Base-by-base conservation (phyloP, 2,329 filamentous ascomycete genomes). In the Trichoderma citrinoviride region DNA sequence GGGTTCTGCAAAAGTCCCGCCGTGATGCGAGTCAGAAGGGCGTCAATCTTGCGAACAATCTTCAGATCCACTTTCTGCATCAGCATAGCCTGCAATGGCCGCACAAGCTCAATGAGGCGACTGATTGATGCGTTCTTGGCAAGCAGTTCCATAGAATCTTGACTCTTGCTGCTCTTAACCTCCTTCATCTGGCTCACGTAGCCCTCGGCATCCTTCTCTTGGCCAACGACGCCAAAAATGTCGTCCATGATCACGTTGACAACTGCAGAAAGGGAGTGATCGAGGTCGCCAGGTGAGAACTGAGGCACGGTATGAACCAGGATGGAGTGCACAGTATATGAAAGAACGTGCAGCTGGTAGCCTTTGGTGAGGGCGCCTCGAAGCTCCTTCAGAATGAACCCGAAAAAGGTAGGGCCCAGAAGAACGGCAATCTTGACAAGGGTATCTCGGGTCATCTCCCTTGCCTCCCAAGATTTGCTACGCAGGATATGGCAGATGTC, bases 121-220 rank as follows among this genome's bases (percentile, higher is more conserved):
- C 79, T 81, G 25, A 97, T 82, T 1, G 93, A 94, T 1, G 92
- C 89, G 54, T 89, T 93, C 72, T 89, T 91, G 27, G 95, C 90
- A 68, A 98, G 83, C 17, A 98, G 82, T 76, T 98, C 94, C 89
- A 98, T 96, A 0, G 95, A 96, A 74, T 99, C 96, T 72, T 93
- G 96, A 74, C 93, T 97, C 81, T 98, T 99, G 81, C 91, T 97
- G 77, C 91, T 95, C 81, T 97, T 98, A 64, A 99, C 90, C 78
- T 99, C 95, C 77, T 96, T 97, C 89, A 96, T 97, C 77, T 94
- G 91, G 74, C 88, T 97, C 64, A 90, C 89, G 75, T 99, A 99
- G 61, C 93, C 95, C 71, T 97, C 93, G 0, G 94, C 94, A 71
- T 99, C 95, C 77, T 99, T 99, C 74, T 99, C 94, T 78, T 97